Evolutionary conservation across 2,329 filamentous ascomycete species (phyloP).

Genomic region (Calonectria pauciramosa): DNA sequence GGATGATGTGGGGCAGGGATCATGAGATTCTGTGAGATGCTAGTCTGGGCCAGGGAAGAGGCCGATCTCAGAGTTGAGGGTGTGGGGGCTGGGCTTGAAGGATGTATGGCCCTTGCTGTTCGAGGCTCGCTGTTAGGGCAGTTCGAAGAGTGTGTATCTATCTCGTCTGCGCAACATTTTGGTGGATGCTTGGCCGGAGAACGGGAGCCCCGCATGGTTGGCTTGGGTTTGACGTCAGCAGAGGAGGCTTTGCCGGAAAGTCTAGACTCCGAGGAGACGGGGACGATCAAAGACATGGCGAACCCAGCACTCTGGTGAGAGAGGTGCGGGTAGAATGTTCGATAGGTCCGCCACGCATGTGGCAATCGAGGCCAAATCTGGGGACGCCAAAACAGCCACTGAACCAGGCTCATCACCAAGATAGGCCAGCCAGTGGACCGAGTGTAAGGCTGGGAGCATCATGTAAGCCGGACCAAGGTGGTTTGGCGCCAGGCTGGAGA

Average conservation of each 20-base stretch:
- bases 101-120: conserved; percentile 30
- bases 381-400: conserved; percentile 41
- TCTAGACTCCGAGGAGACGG: conserved; percentile 17
- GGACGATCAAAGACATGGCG: conserved; percentile 25
- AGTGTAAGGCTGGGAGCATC: conserved; percentile 1
- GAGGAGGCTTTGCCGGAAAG: conserved; percentile 15
- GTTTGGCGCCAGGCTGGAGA: neutral
- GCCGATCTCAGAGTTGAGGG: conserved; percentile 42
- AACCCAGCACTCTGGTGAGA: conserved; percentile 34
- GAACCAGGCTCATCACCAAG: neutral
- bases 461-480: conserved; percentile 19
- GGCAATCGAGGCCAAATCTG: conserved; percentile 33
- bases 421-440: conserved; percentile 15
- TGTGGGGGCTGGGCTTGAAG: conserved; percentile 36
- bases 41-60: conserved; percentile 38
- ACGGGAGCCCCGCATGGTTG: conserved; percentile 26
- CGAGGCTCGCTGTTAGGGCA: conserved; percentile 34
- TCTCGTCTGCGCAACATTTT: conserved; percentile 37
- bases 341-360: conserved; percentile 38
- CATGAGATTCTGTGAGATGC: conserved; percentile 47
- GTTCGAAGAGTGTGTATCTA: conserved; percentile 35
- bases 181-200: conserved; percentile 31
- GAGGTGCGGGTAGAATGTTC: conserved; percentile 37
- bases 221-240: conserved; percentile 31
- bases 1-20: conserved; percentile 49